A percentile compares a stretch with the other conserved stretches of the same genome.
Evolutionary conservation across 2,329 filamentous ascomycete species (phyloP).

Genomic region (Corinectria fuckeliana): DNA sequence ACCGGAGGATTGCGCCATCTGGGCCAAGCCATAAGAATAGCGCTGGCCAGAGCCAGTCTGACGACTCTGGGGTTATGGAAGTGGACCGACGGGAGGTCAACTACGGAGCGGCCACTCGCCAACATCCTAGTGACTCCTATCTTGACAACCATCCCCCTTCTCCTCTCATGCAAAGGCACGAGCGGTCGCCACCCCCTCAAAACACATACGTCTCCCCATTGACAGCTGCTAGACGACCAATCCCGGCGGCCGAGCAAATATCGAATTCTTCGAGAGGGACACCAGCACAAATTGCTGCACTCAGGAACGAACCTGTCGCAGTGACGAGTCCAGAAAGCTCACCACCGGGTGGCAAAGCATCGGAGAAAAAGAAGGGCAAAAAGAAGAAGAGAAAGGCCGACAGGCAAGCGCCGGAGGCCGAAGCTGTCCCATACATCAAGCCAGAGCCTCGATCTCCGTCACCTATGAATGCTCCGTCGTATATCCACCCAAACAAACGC

Average conservation of each 20-base stretch:
- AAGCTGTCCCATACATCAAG: constrained; percentile 64
- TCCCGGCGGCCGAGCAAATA: constrained; percentile 17
- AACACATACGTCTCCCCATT: constrained; percentile 72
- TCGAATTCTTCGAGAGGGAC: constrained; percentile 37
- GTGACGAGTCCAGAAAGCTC: constrained; percentile 67
- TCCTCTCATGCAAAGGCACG: constrained; percentile 74
- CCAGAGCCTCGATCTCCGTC: constrained; percentile 70
- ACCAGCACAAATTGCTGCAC: constrained; percentile 62
- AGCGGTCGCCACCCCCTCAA: constrained; percentile 73
- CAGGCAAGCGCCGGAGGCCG: constrained; percentile 53
- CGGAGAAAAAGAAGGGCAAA: constrained; percentile 57
- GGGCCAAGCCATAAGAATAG: constrained; percentile 41
- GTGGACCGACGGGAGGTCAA: constrained; percentile 22
- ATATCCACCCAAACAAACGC: constrained; percentile 63
- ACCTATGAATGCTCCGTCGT: constrained; percentile 60
- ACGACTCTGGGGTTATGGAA: constrained; percentile 47
- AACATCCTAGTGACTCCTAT: constrained; percentile 33
- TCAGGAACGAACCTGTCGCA: constrained; percentile 57
- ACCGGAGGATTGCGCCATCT: constrained; percentile 17
- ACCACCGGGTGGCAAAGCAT: constrained; percentile 56
- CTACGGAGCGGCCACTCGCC: constrained; percentile 20
- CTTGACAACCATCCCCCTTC: constrained; percentile 53
- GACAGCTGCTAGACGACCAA: constrained; percentile 51
- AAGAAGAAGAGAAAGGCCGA: constrained; percentile 63
- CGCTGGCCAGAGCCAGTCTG: constrained; percentile 50